Base-by-base conservation (phyloP, 1,139 yeast genomes). In the Saccharomyces hybrid region DNA sequence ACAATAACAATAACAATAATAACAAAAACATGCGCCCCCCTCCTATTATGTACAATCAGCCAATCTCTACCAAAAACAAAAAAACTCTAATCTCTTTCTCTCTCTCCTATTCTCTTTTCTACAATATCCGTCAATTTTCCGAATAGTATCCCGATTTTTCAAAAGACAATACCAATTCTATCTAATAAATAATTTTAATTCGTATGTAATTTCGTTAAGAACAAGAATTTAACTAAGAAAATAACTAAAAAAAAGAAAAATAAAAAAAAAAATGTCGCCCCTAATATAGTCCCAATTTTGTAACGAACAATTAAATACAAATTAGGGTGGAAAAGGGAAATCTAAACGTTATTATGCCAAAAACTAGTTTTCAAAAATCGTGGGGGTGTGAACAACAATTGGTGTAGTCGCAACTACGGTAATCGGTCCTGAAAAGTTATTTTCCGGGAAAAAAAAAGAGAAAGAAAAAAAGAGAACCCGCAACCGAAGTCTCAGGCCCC, bases 321-420 rank as follows among this genome's bases (percentile, higher is more conserved):
- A 34, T 34, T 34, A 6, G 42, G 42, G 42, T 34, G 42, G 42
- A 54, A 38, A 38, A 25, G 41, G 25, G 55, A 46, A 26, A 26
- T 58, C 46, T 58, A 26, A 56, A 56, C 44, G 13, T 49, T 16
- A 26, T 44, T 44, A 2, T 25, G 16, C 32, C 29, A 42, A 38
- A 54, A 55, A 56, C 60, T 53, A 58, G 60, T 58, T 58, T 54
- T 57, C 60, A 55, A 50, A 27, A 44, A 34, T 54, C 49, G 54
- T 56, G 53, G 55, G 51, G 54, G 23, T 49, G 28, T 51, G 52
- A 54, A 54, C 42, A 50, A 53, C 58, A 53, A 46, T 52, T 55
- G 57, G 49, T 57, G 58, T 48, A 32, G 54, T 55, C 58, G 58
- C 55, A 54, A 57, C 54, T 50, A 50, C 58, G 58, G 54, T 55